Evolutionary conservation across 768 basidiomycete species (phyloP), one percentile per base, ranked within the genome.

Genomic region (Tulasnella sp.): DNA sequence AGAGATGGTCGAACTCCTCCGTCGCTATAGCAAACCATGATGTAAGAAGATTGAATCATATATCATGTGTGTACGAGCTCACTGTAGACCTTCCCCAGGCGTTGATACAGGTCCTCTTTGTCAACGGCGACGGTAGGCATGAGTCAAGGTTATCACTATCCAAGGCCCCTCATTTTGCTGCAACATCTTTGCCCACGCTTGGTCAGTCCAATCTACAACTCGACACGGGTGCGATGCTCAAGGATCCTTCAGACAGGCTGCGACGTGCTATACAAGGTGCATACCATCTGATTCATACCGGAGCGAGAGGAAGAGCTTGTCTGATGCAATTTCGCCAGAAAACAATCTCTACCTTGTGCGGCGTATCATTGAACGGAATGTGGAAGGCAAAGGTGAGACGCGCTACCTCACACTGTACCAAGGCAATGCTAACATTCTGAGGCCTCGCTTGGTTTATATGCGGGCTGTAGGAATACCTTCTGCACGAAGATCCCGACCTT

Each of bases 91-190:
- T 78, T 78, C 27, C 85, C 92, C 22, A 99, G 82, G 48, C 89
- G 75, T 63, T 84, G 79, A 80, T 86, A 97, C 51, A 99, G 84
- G 71, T 96, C 91, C 48, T 82, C 88, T 72, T 97, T 97, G 77
- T 97, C 89, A 60, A 98, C 89, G 19, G 92, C 78, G 70, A 99
- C 79, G 63, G 96, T 98, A 61, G 96, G 96, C 96, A 92, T 94
- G 48, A 49, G 46, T 49, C 57, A 34, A 59, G 46, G 34, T 7
- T 48, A 30, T 24, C 9, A 15, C 22, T n/a, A n/a, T n/a, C n/a
- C n/a, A n/a, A n/a, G n/a, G n/a, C n/a, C n/a, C n/a, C n/a, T n/a
- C n/a, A 19, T 12, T 19, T 19, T 43, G 12, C 42, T 43, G 42
- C 19, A 12, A 19, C 42, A 19, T 12, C 42, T n/a, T n/a, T n/a